Base-by-base conservation (phyloP, 1,284 basidiomycete species). In the Kwoniella shivajii region DNA sequence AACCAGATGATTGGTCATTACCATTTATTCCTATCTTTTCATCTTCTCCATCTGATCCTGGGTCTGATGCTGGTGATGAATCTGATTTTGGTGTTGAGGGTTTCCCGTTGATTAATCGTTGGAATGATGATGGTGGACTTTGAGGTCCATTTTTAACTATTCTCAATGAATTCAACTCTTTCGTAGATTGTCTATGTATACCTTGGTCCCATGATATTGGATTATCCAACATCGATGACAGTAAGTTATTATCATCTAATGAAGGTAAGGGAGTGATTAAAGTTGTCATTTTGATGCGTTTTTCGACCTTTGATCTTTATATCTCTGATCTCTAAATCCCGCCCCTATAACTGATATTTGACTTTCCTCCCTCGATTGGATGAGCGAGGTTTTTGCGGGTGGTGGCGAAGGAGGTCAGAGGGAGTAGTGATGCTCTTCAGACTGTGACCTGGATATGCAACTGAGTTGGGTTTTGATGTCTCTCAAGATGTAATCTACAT, bases 131-230 rank as follows among this genome's bases (percentile, higher is more conserved):
- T 20, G 60, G 60, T 16, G 67, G 63, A 49, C 57, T 59, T 22
- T 34, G 33, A 10, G 55, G 60, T 14, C 60, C 67, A 27, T 49
- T 44, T 10, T 57, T 24, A 5, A 69, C 65, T 39, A 64, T 60
- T 24, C 41, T 61, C 26, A 57, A 50, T 2, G 53, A 55, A 7
- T 37, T 38, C 13, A 52, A 29, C 26, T 20, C 3, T 4, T 20
- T 18, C 6, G 24, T 26, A 45, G 14, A 31, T 14, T 33, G 43
- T 33, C 30, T 22, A 33, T 30, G 30, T 45, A 45, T 45, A 30
- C 27, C 43, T 45, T 27, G 24, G 27, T 11, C 11, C 5, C 24
- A 43, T 14, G 14, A 13, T 13, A 43, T 43, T 9, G 41, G 41
- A 43, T 43, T 43, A 24, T 43, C 22, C 0, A 43, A 20, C 41